Conservation (phyloP, 2,329 filamentous ascomycete species). For the Paracorniculantispora psalliotae region DNA sequence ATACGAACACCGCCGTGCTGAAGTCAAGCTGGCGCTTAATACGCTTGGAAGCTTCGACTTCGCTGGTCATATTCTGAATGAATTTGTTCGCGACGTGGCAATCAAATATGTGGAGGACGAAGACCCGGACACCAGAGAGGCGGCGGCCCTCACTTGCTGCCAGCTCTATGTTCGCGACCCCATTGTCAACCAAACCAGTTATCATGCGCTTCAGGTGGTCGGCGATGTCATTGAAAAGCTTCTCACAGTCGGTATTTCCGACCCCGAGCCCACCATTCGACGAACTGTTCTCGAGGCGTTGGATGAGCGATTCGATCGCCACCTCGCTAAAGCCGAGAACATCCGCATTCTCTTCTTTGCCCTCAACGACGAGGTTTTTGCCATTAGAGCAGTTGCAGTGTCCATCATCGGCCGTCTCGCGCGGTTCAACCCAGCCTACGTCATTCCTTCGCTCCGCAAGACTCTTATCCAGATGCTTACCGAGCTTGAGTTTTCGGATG, state of each 20-base stretch:
- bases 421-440: slow-evolving; percentile 88
- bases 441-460: slow-evolving; percentile 92
- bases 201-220: slow-evolving; percentile 94
- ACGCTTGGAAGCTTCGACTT: slow-evolving; percentile 99
- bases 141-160: slow-evolving; percentile 92
- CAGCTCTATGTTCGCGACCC: slow-evolving; percentile 96
- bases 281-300: slow-evolving; percentile 83
- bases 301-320: slow-evolving; percentile 89
- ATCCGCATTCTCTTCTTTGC: slow-evolving; percentile 93
- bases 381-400: slow-evolving; percentile 90
- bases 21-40: slow-evolving; percentile 88
- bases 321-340: slow-evolving; percentile 96
- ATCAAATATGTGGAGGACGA: slow-evolving; percentile 98
- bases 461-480: slow-evolving; percentile 94
- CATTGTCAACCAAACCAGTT: slow-evolving; percentile 95
- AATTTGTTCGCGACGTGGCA: slow-evolving; percentile 96
- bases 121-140: slow-evolving; percentile 87
- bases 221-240: slow-evolving; percentile 97
- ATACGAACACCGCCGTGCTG: slow-evolving; percentile 74
- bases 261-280: slow-evolving; percentile 83
- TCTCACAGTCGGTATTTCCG: slow-evolving; percentile 88
- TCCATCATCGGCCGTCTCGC: slow-evolving; percentile 93
- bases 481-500: slow-evolving; percentile 93
- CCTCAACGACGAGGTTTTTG: slow-evolving; percentile 89
- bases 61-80: slow-evolving; percentile 84